Percentiles rank a stretch among this genome's conserved stretches.
phyloP scores from a whole-genome alignment of 2,329 filamentous ascomycete species.

The Botrytis tulipae region DNA sequence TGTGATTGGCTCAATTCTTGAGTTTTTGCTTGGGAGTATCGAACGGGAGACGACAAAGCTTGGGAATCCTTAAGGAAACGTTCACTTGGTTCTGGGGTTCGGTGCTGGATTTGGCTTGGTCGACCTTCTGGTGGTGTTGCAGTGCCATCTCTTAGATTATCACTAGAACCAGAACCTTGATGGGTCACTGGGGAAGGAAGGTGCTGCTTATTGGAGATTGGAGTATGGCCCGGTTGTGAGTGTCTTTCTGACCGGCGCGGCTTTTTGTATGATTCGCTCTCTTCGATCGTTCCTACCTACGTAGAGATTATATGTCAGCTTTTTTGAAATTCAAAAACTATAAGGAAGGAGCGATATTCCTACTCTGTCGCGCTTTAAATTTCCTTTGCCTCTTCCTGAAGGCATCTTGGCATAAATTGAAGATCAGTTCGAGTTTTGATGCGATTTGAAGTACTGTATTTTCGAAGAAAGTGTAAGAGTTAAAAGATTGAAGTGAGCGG shows the following conservation, averaged over 20 bases:
- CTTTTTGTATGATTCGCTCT: constrained; percentile 62
- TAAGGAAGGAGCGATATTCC: not conserved
- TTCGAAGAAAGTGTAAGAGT: not conserved
- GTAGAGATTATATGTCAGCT: constrained; percentile 26
- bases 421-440: not conserved
- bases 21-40: constrained; percentile 41
- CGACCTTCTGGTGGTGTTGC: constrained; percentile 65
- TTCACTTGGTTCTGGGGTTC: constrained; percentile 40
- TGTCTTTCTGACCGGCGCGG: constrained; percentile 75
- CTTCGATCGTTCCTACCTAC: constrained; percentile 32
- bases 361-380: constrained; percentile 19
- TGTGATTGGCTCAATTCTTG: constrained; percentile 53
- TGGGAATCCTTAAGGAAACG: constrained; percentile 19
- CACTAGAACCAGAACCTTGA: constrained; percentile 60
- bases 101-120: constrained; percentile 51
- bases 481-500: not conserved
- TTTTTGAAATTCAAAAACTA: not conserved
- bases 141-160: constrained; percentile 64
- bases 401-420: not conserved
- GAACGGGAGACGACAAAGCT: constrained; percentile 43
- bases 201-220: constrained; percentile 61
- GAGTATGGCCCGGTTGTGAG: constrained; percentile 54
- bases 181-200: constrained; percentile 81
- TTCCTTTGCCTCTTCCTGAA: not conserved
- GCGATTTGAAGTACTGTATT: not conserved